Conservation (phyloP, 208 protist species). For the Wallacemonas sp. region DNA sequence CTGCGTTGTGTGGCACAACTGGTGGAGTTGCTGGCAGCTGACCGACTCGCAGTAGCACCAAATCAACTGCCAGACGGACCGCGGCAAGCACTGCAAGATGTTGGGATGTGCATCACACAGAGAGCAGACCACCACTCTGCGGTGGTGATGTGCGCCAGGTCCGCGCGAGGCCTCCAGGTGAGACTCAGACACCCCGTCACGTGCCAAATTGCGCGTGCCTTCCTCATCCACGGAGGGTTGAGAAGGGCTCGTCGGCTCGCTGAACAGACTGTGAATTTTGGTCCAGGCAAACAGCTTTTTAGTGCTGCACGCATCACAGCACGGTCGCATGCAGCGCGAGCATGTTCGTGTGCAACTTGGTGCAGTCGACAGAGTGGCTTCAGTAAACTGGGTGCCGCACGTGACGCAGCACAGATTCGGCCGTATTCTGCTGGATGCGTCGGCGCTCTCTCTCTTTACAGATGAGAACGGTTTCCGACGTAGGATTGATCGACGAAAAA, state of each 20-base stretch:
- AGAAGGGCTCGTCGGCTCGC: neutral
- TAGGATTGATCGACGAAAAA: slow-evolving; percentile 5
- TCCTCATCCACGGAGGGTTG: neutral
- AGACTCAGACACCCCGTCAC: no score
- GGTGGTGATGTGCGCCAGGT: no score
- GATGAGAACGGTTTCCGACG: neutral
- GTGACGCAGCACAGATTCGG: neutral
- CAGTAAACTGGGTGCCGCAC: neutral
- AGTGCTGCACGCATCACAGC: slow-evolving; percentile 5
- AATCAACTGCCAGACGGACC: slow-evolving; percentile 31
- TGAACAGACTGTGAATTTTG: neutral
- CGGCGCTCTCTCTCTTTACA: neutral
- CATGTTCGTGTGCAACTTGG: neutral
- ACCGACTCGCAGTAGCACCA: slow-evolving; percentile 34
- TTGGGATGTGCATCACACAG: slow-evolving; percentile 30
- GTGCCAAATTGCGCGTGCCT: no score
- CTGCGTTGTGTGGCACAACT: slow-evolving; percentile 47
- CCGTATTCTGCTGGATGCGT: neutral
- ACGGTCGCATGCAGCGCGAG: neutral
- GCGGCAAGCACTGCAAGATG: slow-evolving; percentile 25
- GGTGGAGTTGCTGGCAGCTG: slow-evolving; percentile 25
- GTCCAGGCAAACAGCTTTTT: slow-evolving; percentile 9
- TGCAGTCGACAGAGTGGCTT: neutral
- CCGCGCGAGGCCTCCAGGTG: no score
- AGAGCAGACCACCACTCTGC: slow-evolving; percentile 13